These are phyloP conservation scores for Epichloe amarillans DNA, from an alignment of 2,329 filamentous ascomycete species.

Conservation along the genomic window DNA sequence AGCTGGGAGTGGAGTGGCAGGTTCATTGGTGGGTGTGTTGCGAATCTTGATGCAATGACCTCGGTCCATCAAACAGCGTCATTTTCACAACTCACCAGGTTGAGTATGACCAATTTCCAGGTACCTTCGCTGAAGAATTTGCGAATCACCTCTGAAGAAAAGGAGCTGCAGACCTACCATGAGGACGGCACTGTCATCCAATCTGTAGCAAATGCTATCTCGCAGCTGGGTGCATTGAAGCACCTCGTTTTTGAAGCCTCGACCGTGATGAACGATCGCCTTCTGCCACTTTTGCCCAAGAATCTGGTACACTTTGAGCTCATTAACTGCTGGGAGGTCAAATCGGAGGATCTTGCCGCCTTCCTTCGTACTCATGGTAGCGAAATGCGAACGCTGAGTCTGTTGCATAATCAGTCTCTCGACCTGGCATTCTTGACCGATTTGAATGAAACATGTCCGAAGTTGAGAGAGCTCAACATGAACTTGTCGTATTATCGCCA, in stretches of 20 bases:
- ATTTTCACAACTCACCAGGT: constrained; percentile 42
- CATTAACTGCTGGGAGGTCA: constrained; percentile 66
- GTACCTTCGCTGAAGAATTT: constrained; percentile 32
- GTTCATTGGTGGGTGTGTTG: constrained; percentile 31
- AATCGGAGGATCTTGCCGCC: constrained; percentile 46
- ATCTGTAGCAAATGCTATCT: constrained; percentile 20
- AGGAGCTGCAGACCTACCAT: constrained; percentile 19
- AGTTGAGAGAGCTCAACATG: constrained; percentile 57
- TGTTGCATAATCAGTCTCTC: constrained; percentile 70
- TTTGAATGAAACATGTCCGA: constrained; percentile 55
- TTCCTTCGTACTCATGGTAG: constrained; percentile 58
- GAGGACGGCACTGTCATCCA: constrained; percentile 30
- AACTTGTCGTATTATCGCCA: constrained; percentile 68
- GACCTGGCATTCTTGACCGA: constrained; percentile 60
- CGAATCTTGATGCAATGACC: constrained; percentile 33
- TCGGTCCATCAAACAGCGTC: constrained; percentile 39
- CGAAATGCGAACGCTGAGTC: constrained; percentile 50
- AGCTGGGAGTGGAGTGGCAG: constrained; percentile 52
- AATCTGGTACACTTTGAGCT: constrained; percentile 56
- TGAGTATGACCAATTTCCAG: constrained; percentile 52
- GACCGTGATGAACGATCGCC: constrained; percentile 51
- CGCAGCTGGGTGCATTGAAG: constrained; percentile 45
- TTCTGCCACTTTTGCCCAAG: constrained; percentile 56
- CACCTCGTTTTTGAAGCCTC: constrained; percentile 64
- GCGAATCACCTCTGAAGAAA: constrained; percentile 21